Evolutionary conservation across 2,329 filamentous ascomycete species (phyloP).

Genomic region (Davidsoniella virescens): DNA sequence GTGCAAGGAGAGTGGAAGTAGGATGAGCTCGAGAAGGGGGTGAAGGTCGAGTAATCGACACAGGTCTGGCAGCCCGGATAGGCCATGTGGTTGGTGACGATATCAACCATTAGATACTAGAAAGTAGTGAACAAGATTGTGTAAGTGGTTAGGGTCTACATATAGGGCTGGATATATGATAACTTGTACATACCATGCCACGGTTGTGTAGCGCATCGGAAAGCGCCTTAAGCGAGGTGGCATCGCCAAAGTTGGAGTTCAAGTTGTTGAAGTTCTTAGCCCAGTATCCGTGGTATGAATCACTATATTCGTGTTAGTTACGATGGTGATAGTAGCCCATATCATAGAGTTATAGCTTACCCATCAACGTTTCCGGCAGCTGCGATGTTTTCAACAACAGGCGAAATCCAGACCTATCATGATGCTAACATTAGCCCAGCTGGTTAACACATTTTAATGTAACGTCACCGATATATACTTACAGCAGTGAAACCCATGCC

Average conservation of each 20-base stretch:
- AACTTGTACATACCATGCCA: constrained; percentile 26
- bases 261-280: constrained; percentile 24
- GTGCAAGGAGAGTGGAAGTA: constrained; percentile 42
- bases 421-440: background rate
- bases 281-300: constrained; percentile 27
- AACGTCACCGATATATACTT: background rate
- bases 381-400: constrained; percentile 26
- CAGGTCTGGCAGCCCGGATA: constrained; percentile 26
- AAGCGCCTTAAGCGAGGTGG: constrained; percentile 30
- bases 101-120: constrained; percentile 37
- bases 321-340: background rate
- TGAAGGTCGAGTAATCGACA: constrained; percentile 37
- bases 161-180: background rate
- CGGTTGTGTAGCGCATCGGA: constrained; percentile 31
- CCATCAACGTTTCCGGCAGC: constrained; percentile 16
- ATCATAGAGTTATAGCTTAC: constrained; percentile 5
- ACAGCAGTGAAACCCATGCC: constrained; percentile 27
- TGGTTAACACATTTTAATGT: background rate
- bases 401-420: constrained; percentile 26
- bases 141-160: background rate
- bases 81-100: constrained; percentile 36
- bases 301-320: constrained; percentile 15
- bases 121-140: background rate
- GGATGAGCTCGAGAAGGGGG: constrained; percentile 35
- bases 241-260: constrained; percentile 33